phyloP scores from a whole-genome alignment of 148 eudicot species.

The Cornus florida region DNA sequence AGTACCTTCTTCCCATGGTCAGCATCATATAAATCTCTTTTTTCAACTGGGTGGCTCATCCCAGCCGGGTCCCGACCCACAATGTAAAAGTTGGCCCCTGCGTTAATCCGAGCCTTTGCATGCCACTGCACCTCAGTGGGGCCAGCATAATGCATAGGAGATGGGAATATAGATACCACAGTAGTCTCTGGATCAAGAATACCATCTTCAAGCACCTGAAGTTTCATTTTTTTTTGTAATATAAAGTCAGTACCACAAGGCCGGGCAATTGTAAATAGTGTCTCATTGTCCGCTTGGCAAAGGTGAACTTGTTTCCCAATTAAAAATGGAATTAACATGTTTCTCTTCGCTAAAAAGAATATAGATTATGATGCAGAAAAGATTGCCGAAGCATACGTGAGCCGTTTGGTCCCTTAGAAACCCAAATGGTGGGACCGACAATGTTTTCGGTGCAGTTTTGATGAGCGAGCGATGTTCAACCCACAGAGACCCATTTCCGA shows the following conservation, averaged over 20 bases:
- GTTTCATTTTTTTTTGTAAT: not conserved
- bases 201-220: constrained; percentile 89
- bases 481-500: too few species aligned
- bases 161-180: constrained; percentile 91
- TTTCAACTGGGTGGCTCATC: constrained; percentile 87
- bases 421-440: too few species aligned
- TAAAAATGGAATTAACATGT: not conserved
- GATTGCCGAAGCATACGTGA: too few species aligned
- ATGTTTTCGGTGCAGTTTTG: too few species aligned
- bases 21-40: constrained; percentile 82
- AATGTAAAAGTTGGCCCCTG: constrained; percentile 92
- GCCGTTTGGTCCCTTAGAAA: too few species aligned
- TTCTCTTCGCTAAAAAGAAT: not conserved
- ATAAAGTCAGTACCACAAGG: not conserved
- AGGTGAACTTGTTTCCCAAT: not conserved
- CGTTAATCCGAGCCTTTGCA: constrained; percentile 94
- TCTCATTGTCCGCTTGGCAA: not conserved
- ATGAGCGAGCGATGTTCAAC: too few species aligned
- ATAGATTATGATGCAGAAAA: too few species aligned
- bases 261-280: not conserved
- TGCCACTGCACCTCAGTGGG: constrained; percentile 99
- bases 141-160: constrained; percentile 98
- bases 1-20: constrained; percentile 93
- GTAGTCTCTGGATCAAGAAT: constrained; percentile 93
- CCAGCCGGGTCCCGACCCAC: constrained; percentile 98